Evolutionary conservation across 1,139 yeast species (phyloP).

Genomic region (Candida pseudoviswanathii): DNA sequence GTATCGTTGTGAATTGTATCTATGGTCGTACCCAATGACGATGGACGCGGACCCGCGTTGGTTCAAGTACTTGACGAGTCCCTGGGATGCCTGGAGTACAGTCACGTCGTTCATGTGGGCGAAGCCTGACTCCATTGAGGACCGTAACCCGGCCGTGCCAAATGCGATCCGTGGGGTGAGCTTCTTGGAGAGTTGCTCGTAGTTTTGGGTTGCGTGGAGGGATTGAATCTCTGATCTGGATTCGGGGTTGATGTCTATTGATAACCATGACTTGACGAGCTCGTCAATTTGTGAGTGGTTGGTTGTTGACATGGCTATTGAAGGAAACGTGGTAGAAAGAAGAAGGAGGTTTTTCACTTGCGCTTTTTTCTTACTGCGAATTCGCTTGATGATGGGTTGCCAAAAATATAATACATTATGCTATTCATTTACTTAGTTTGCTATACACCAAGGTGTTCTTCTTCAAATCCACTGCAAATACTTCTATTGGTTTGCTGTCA

Average conservation of each 20-base stretch:
- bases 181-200: slow-evolving; percentile 51
- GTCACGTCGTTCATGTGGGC: slow-evolving; percentile 89
- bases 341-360: not conserved
- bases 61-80: slow-evolving; percentile 57
- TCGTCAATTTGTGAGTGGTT: slow-evolving; percentile 22
- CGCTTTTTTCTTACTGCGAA: not conserved
- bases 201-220: slow-evolving; percentile 43
- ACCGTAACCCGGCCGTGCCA: slow-evolving; percentile 91
- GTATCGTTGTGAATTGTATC: slow-evolving; percentile 76
- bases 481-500: slow-evolving; percentile 8
- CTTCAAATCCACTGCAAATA: slow-evolving; percentile 1
- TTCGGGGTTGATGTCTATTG: slow-evolving; percentile 49
- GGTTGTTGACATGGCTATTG: not conserved
- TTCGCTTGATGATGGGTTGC: not conserved
- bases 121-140: slow-evolving; percentile 89
- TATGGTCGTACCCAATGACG: slow-evolving; percentile 91
- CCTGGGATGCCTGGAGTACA: slow-evolving; percentile 90
- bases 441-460: not conserved
- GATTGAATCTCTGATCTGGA: slow-evolving; percentile 58
- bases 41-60: slow-evolving; percentile 33
- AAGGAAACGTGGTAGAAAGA: no score
- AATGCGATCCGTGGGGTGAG: slow-evolving; percentile 67
- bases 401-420: not conserved
- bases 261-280: slow-evolving; percentile 53
- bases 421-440: not conserved